Conservation (phyloP, 2,329 filamentous ascomycete genomes). For the Colletotrichum graminicola region DNA sequence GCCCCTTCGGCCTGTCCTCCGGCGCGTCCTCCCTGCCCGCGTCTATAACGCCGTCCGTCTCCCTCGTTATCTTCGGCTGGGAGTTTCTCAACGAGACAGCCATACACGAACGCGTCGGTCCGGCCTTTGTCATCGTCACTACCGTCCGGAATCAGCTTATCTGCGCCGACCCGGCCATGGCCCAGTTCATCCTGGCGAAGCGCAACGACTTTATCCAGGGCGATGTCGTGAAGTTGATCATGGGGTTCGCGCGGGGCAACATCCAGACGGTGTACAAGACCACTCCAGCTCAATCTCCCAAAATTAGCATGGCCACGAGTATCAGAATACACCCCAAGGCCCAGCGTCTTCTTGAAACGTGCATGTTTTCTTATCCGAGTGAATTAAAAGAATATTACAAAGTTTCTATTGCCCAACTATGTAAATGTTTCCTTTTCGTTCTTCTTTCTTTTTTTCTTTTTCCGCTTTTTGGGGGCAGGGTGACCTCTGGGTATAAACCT, state of each 20-base stretch:
- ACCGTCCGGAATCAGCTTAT: constrained; percentile 42
- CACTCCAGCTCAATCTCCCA: too few species aligned
- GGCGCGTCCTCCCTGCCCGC: constrained; percentile 46
- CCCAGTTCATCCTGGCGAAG: constrained; percentile 48
- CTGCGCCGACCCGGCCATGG: constrained; percentile 50
- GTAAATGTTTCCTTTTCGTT: not conserved
- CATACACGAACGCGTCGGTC: constrained; percentile 47
- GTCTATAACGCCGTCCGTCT: constrained; percentile 46
- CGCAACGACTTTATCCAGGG: constrained; percentile 52
- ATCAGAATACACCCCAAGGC: too few species aligned
- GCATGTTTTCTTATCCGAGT: not conserved
- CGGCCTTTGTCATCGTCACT: constrained; percentile 50
- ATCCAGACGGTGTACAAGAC: constrained; percentile 46
- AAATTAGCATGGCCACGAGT: too few species aligned
- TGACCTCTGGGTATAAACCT: too few species aligned
- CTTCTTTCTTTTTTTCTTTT: too few species aligned
- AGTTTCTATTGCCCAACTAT: constrained; percentile 12
- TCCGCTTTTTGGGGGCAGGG: too few species aligned
- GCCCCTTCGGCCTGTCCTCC: constrained; percentile 42
- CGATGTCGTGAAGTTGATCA: constrained; percentile 45
- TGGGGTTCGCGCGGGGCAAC: constrained; percentile 52
- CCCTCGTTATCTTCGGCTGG: constrained; percentile 49
- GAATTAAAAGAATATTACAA: constrained; percentile 2
- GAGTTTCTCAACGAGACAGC: constrained; percentile 48
- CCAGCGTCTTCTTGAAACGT: too few species aligned